These are phyloP conservation scores for Teratosphaeriaceae sp. DNA, from an alignment of 2,329 filamentous ascomycete genomes.

Conservation along the genomic window DNA sequence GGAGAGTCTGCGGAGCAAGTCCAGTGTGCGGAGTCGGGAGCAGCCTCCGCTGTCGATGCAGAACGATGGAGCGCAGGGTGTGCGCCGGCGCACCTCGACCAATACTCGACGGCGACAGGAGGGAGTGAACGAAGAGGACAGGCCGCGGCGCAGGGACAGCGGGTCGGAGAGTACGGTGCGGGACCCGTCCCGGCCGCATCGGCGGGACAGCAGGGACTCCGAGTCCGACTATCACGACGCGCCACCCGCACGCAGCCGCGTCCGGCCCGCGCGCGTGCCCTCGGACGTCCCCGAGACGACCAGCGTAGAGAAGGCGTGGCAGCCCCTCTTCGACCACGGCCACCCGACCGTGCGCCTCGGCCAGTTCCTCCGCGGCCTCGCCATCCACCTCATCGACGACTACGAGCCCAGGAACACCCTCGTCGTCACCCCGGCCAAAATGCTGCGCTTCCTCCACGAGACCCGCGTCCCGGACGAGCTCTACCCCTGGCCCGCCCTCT, in stretches of 20 bases:
- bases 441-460: slow-evolving; percentile 65
- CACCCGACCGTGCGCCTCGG: slow-evolving; percentile 61
- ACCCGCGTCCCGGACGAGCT: slow-evolving; percentile 59
- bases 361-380: slow-evolving; percentile 67
- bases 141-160: slow-evolving; percentile 12
- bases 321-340: slow-evolving; percentile 63
- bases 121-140: slow-evolving; percentile 1
- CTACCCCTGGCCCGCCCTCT: slow-evolving; percentile 55
- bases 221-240: slow-evolving; percentile 8
- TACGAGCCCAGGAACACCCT: slow-evolving; percentile 61
- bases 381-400: slow-evolving; percentile 65
- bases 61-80: slow-evolving; percentile 8
- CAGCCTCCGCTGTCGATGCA: slow-evolving; percentile 17
- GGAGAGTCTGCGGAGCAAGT: slow-evolving; percentile 14
- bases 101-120: slow-evolving; percentile 1
- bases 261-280: slow-evolving; percentile 6
- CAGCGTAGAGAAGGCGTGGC: slow-evolving; percentile 68
- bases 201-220: slow-evolving; percentile 13
- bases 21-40: slow-evolving; percentile 15
- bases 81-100: slow-evolving; percentile 16
- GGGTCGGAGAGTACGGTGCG: slow-evolving; percentile 1
- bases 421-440: slow-evolving; percentile 69
- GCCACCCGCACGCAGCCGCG: slow-evolving; percentile 6
- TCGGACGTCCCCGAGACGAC: slow-evolving; percentile 41
- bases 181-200: slow-evolving; percentile 4